Evolutionary conservation across 495 filamentous ascomycete genomes (phyloP), one percentile per base, ranked within the genome.

Genomic region (Barbatosphaeria neglecta): DNA sequence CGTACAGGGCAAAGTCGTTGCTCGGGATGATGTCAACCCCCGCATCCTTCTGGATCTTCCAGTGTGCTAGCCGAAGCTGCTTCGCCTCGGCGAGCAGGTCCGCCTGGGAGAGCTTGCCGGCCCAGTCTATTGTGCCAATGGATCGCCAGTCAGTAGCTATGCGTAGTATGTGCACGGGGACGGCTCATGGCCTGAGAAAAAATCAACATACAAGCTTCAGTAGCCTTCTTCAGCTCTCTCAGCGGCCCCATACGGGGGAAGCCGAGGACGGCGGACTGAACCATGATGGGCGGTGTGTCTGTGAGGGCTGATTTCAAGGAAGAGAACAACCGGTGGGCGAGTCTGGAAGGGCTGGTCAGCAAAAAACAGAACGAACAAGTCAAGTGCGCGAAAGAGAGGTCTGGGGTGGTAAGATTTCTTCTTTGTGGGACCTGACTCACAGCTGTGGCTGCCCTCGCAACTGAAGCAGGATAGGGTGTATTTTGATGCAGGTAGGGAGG

Each of bases 211-310:
- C 63, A 82, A 57, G 90, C 84, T 72, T 98, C 92, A 48, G 86
- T 96, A 60, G 92, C 92, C 80, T 98, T 98, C 85, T 98, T 98
- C 63, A 98, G 83, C 76, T 98, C 93, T 78, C 92, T 84, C 70
- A 94, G 87, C 60, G 76, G 85, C 71, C 92, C 92, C 86, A 96
- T 95, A 66, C 92, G 92, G 69, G 62, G 57, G 47, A 65, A 68
- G 44, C 55, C 57, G 51, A 60, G 42, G 54, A 63, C 55, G 31
- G 63, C 61, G 33, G 83, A 88, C 75, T 86, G 81, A 74, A 87
- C 84, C 84, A 88, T 88, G 60, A 72, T 86, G 75, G 51, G 18
- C 10, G 27, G 46, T 37, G 31, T 47, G n/a, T n/a, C n/a, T 44
- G 37, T 48, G 43, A 50, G 39, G 41, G 52, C 46, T 19, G 33